Evolutionary conservation across 306 rosid species (phyloP), one percentile per base, ranked within the genome.

Genomic region (Lathyrus sativus): DNA sequence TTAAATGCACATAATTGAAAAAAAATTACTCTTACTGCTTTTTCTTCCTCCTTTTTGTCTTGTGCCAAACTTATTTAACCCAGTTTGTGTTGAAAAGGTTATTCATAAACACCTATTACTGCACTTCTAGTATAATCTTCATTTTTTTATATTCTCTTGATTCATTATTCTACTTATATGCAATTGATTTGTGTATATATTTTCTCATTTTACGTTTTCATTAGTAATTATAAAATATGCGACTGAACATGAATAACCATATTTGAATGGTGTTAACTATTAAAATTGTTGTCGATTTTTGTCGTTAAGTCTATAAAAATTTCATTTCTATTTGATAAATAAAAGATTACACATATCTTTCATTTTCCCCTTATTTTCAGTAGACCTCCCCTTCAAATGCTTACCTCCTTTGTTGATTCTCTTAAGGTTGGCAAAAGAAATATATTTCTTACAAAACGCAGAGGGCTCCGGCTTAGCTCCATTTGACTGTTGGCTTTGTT

Each of bases 401-500:
- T 76, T 12, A 55, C 59, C 74, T 74, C 38, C 24, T 74, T 31
- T 74, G 70, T 7, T 58, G 63, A 44, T 42, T 65, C 46, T 67
- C 26, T 59, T 35, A 81, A 90, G 98, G 78, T 81, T 88, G 89
- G 93, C 87, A 33, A 84, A 90, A 72, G 95, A 90, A 12, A 72
- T 93, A 80, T 90, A 86, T 83, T 90, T 88, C 72, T 75, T 93
- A 74, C 98, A 88, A 79, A 93, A 86, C 74, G 96, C 98, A 6
- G 96, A 75, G 78, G 98, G 98, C 70, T 82, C 96, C 48, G 98
- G 93, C 63, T 82, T 93, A 73, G 96, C 98, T 76, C 98, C 96
- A 53, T 85, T 86, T 79, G 95, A 90, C 76, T 93, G 96, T 70
- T 92, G 93, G 93, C 81, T 88, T 17, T 90, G 96, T 76, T 73